phyloP scores from a whole-genome alignment of 345 rosid species.

The Eucalyptus erythrocorys region DNA sequence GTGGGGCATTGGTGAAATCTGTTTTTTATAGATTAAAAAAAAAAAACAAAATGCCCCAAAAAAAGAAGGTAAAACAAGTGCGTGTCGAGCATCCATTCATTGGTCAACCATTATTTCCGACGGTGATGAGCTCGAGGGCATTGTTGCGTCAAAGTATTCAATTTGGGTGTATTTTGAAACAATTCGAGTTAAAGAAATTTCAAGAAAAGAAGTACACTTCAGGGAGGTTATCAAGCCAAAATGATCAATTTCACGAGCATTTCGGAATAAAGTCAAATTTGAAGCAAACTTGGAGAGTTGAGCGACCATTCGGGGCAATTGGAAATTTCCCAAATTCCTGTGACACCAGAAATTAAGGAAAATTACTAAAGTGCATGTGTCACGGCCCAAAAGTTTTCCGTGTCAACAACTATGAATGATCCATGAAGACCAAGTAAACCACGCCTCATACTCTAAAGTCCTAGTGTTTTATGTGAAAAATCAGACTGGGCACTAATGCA shows the following conservation, averaged over 20 bases:
- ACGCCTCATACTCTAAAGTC: neutral
- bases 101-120: neutral
- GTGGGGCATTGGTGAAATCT: neutral
- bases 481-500: neutral
- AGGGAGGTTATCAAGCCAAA: neutral
- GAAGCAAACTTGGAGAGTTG: neutral
- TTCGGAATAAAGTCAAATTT: neutral
- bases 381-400: too few species aligned
- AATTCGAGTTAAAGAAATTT: neutral
- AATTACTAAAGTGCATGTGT: too few species aligned
- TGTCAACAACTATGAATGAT: too few species aligned
- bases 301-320: neutral
- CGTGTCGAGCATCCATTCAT: neutral
- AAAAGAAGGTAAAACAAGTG: neutral
- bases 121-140: neutral
- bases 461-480: neutral
- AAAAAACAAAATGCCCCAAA: neutral
- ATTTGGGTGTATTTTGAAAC: neutral
- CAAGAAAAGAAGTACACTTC: neutral
- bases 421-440: too few species aligned
- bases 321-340: neutral
- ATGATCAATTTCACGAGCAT: neutral
- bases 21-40: rapidly evolving
- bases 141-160: neutral
- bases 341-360: neutral